These are phyloP conservation scores for Helicostylum pulchrum DNA, from an alignment of 192 early-diverging fungal species.

Conservation along the genomic window DNA sequence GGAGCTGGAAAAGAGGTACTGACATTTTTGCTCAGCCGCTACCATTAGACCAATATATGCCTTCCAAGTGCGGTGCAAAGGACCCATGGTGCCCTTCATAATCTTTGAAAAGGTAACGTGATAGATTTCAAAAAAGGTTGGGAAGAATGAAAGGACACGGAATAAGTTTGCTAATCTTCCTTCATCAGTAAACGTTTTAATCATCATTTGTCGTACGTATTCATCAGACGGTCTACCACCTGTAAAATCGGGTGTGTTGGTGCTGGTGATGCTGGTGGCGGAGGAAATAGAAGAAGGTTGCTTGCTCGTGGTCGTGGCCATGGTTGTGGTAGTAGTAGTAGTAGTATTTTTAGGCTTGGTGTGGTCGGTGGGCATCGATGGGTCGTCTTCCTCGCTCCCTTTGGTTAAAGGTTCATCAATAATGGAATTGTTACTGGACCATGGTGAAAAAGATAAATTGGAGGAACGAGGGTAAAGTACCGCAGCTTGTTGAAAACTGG, in stretches of 20 bases:
- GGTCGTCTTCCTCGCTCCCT: not conserved
- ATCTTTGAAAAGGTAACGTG: slow-evolving; percentile 38
- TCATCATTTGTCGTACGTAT: slow-evolving; percentile 44
- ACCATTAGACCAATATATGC: slow-evolving; percentile 55
- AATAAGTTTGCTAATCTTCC: slow-evolving; percentile 48
- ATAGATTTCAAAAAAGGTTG: slow-evolving; percentile 52
- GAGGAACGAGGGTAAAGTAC: slow-evolving; percentile 32
- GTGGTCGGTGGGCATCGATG: not conserved
- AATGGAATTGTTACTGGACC: slow-evolving; percentile 18
- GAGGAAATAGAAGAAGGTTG: not conserved
- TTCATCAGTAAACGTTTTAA: slow-evolving; percentile 45
- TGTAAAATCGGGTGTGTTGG: slow-evolving; percentile 9
- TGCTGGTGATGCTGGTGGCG: no score
- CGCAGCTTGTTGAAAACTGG: not conserved
- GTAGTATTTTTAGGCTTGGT: not conserved
- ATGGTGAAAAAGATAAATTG: slow-evolving; percentile 41
- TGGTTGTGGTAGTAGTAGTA: no score
- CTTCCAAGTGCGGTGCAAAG: slow-evolving; percentile 47
- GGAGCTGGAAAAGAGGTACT: slow-evolving; percentile 50
- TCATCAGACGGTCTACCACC: slow-evolving; percentile 48
- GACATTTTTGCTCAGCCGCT: slow-evolving; percentile 51
- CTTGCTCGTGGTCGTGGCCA: not conserved
- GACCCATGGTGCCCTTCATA: slow-evolving; percentile 41
- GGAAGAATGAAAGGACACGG: slow-evolving; percentile 54
- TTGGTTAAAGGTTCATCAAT: not conserved